Evolutionary conservation across 2,329 filamentous ascomycete species (phyloP), one percentile per base, ranked within the genome.

Genomic region (Nothopassalora personata): DNA sequence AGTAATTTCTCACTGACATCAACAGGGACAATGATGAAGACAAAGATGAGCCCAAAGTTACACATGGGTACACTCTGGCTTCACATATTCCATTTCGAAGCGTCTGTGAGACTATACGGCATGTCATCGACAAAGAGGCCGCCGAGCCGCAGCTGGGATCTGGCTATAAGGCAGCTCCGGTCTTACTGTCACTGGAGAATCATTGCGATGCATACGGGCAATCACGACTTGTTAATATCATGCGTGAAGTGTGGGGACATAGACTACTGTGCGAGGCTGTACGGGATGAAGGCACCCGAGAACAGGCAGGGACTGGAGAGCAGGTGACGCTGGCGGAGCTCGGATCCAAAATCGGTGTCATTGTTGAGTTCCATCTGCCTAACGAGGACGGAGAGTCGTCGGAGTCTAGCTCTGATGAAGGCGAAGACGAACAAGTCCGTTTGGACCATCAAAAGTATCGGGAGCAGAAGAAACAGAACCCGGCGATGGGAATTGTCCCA

Each of bases 31-130:
- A 86, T 51, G 76, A 81, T 39, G 81, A 84, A 8, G 71, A 87
- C 65, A 74, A 73, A 43, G 79, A 84, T 9, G 86, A 88, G 70
- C 86, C 86, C 4, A 88, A 87, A 68, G 86, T 88, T 54, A 89
- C 86, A 0, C 86, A 89, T 67, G 86, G 86, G 1, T 88, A 84
- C 70, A 88, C 86, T 0, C 75, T 88, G 1, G 85, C 87, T 4
- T 87, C 85, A 8, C 76, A 87, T 66, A 83, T 88, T 27, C 76
- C 82, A 0, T 88, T 89, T 68, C 83, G 86, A 33, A 64, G 76
- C 3, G 86, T 88, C 0, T 88, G 86, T 70, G 82, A 87, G 73
- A 83, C 83, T 0, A 86, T 88, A 46, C 80, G 84, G 33, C 79
- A 86, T 63, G 81, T 84, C 0, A 76, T 84, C 8, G 86, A 88